Evolutionary conservation across 1,284 basidiomycete genomes (phyloP).

Genomic region (Exsudoporus floridanus): DNA sequence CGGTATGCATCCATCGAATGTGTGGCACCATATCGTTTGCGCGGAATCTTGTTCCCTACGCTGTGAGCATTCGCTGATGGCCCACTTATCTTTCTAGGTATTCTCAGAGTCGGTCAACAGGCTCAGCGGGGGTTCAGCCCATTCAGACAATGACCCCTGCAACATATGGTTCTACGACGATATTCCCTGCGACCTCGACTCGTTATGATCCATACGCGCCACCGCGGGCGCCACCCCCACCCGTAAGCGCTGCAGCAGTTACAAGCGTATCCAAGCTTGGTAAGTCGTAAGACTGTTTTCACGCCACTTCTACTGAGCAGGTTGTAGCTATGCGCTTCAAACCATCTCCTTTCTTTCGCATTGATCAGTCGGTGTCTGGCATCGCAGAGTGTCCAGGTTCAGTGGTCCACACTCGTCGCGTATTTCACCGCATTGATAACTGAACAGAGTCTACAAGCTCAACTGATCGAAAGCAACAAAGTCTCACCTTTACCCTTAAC

Average conservation of each 20-base stretch:
- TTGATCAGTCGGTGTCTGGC: constrained; percentile 63
- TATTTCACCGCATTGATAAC: constrained; percentile 19
- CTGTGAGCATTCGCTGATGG: constrained; percentile 17
- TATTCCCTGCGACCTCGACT: constrained; percentile 26
- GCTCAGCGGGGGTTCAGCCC: constrained; percentile 28
- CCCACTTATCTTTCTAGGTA: constrained; percentile 22
- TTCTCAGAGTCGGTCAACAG: constrained; percentile 26
- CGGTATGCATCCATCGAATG: constrained; percentile 4
- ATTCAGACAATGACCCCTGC: constrained; percentile 20
- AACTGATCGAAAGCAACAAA: constrained; percentile 69
- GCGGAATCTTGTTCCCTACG: not conserved
- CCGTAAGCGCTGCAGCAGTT: constrained; percentile 36
- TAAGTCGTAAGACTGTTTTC: constrained; percentile 13
- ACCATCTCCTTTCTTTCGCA: constrained; percentile 72
- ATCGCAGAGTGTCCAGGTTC: constrained; percentile 75
- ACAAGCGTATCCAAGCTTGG: constrained; percentile 33
- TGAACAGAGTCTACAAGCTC: constrained; percentile 72
- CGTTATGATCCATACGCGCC: constrained; percentile 67
- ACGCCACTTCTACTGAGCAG: constrained; percentile 8
- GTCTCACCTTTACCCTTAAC: constrained; percentile 60
- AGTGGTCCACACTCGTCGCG: constrained; percentile 8
- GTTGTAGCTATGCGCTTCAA: constrained; percentile 69
- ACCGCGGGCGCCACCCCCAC: constrained; percentile 46
- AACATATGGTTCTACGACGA: constrained; percentile 24
- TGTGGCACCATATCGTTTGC: constrained; percentile 12